phyloP scores from a whole-genome alignment of 306 rosid species.

The Amphicarpaea edgeworthii region DNA sequence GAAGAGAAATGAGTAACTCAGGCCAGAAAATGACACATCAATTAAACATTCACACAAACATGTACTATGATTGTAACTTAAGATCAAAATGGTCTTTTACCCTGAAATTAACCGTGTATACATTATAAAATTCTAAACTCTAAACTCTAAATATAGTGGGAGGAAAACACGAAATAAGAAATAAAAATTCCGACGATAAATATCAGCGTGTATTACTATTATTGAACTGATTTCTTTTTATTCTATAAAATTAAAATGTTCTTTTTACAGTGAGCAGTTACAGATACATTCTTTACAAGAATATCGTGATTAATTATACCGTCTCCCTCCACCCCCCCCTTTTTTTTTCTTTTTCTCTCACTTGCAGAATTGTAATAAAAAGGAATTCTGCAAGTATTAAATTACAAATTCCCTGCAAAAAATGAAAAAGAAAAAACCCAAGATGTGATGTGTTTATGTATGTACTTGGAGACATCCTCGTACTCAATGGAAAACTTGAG shows the following conservation, averaged over 20 bases:
- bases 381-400: slow-evolving; percentile 47
- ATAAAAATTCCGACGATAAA: slow-evolving; percentile 10
- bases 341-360: slow-evolving; percentile 16
- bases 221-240: slow-evolving; percentile 17
- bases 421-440: slow-evolving; percentile 6
- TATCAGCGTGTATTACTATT: slow-evolving; percentile 23
- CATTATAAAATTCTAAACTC: neutral
- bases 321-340: neutral
- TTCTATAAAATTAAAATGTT: slow-evolving; percentile 27
- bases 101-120: neutral
- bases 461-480: slow-evolving; percentile 31
- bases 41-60: too few relatives aligned
- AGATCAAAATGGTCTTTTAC: too few relatives aligned
- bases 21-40: too few relatives aligned
- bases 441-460: neutral
- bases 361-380: slow-evolving; percentile 46
- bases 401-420: slow-evolving; percentile 40
- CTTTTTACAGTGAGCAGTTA: slow-evolving; percentile 47
- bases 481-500: slow-evolving; percentile 87
- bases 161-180: neutral
- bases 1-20: too few relatives aligned
- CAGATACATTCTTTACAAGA: slow-evolving; percentile 52
- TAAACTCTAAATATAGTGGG: neutral
- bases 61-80: too few relatives aligned
- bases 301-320: slow-evolving; percentile 2